Conservation (phyloP, 768 basidiomycete genomes). For the Trametes sanguinea region DNA sequence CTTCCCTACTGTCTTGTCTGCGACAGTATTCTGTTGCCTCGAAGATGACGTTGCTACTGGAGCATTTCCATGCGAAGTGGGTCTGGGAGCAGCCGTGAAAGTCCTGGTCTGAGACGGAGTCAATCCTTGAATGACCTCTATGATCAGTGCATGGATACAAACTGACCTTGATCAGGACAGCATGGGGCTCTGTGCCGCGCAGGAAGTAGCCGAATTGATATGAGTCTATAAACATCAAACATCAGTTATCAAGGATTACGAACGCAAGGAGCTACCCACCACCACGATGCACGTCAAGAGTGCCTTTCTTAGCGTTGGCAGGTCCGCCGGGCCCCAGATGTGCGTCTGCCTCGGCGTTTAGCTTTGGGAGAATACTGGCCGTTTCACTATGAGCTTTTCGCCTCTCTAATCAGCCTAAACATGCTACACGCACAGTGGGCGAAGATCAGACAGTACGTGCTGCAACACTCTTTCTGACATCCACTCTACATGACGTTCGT, state of each 20-base stretch:
- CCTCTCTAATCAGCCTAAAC: neutral
- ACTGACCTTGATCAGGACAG: conserved; percentile 76
- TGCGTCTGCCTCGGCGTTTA: conserved; percentile 58
- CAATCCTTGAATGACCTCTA: neutral
- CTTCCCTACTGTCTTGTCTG: conserved; percentile 28
- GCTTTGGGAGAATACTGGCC: conserved; percentile 62
- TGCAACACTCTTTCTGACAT: conserved; percentile 85
- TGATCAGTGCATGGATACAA: neutral
- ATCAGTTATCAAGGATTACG: neutral
- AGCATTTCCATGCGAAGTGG: conserved; percentile 22
- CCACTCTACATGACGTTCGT: conserved; percentile 86
- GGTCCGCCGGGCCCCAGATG: conserved; percentile 43
- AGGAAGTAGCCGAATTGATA: conserved; percentile 94
- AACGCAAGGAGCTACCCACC: conserved; percentile 45
- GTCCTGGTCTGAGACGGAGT: conserved; percentile 39
- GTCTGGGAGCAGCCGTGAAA: conserved; percentile 39
- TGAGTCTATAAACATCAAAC: conserved; percentile 50
- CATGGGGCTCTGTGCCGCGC: conserved; percentile 78
- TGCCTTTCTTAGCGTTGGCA: conserved; percentile 59
- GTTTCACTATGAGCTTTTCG: neutral
- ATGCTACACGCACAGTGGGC: conserved; percentile 56
- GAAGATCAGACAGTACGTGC: conserved; percentile 76
- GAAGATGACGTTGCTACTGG: conserved; percentile 10
- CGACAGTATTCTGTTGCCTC: conserved; percentile 22
- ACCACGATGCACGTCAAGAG: conserved; percentile 83